Evolutionary conservation across 2,329 filamentous ascomycete species (phyloP), one percentile per base, ranked within the genome.

Genomic region (Apiospora pterosperma): DNA sequence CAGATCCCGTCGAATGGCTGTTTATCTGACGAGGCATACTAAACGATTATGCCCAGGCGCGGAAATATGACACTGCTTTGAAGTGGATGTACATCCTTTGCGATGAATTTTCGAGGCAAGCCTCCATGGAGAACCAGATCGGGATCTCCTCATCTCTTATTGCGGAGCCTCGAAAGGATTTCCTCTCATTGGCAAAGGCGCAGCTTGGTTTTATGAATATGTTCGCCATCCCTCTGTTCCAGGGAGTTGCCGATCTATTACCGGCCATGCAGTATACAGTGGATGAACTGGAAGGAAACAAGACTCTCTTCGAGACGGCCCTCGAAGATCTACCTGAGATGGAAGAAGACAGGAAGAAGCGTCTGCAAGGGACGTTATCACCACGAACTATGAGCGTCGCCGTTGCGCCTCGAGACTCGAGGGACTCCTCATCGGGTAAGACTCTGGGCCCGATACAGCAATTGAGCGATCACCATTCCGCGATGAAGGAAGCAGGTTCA

Each of bases 161-260:
- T 72, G 89, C 94, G 1, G 89, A 90, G 4, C 93, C 96, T 44
- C 89, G 92, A 65, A 92, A 94, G 71, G 94, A 97, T 71, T 84
- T 91, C 36, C 82, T 93, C 67, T 94, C 95, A 63, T 84, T 97
- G 62, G 92, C 89, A 68, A 93, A 92, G 69, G 91, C 93, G 8
- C 96, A 99, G 78, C 91, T 97, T 63, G 91, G 92, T 28, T 99
- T 99, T 79, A 97, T 98, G 92, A 96, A 93, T 69, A 87, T 97
- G 71, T 98, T 98, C 76, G 96, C 95, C 19, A 88, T 94, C 60
- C 96, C 96, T 1, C 84, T 99, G 0, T 99, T 99, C 74, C 89
- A 93, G 74, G 92, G 91, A 8, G 90, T 98, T 8, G 89, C 92
- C 36, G 92, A 96, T 70, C 86, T 98, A 39, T 85, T 98, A 73